phyloP scores from a whole-genome alignment of 768 basidiomycete species.

The Naganishia vishniacii region DNA sequence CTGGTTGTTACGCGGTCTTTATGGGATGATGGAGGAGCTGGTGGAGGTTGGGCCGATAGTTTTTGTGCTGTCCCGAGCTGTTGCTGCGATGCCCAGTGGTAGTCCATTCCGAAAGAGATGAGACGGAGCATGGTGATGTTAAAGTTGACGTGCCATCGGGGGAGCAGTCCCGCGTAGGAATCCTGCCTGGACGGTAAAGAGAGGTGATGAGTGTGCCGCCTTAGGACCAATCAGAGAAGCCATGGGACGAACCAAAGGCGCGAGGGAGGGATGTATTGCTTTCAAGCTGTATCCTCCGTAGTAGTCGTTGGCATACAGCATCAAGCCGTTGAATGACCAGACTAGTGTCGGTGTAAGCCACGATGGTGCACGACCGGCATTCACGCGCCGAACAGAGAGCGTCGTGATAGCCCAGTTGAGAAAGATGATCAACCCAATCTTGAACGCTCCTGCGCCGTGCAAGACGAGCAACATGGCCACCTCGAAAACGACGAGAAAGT shows the following conservation, averaged over 20 bases:
- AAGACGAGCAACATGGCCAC: conserved; percentile 61
- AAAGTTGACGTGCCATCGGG: conserved; percentile 88
- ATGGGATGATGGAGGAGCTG: conserved; percentile 36
- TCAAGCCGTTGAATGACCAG: conserved; percentile 69
- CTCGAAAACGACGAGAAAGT: conserved; percentile 31
- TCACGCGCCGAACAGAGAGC: conserved; percentile 52
- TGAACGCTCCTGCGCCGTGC: conserved; percentile 75
- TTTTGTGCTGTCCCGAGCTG: conserved; percentile 38
- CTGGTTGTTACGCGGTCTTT: conserved; percentile 59
- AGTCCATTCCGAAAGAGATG: conserved; percentile 88
- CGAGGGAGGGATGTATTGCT: conserved; percentile 56
- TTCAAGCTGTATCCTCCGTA: conserved; percentile 69
- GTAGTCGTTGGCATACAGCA: conserved; percentile 73
- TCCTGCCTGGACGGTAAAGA: conserved; percentile 44
- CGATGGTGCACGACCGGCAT: conserved; percentile 49
- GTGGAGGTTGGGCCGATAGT: neutral
- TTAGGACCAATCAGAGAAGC: conserved; percentile 10
- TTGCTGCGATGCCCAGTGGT: conserved; percentile 63
- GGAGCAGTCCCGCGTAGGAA: conserved; percentile 60
- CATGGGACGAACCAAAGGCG: conserved; percentile 54
- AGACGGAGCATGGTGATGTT: conserved; percentile 94
- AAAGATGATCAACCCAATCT: conserved; percentile 66
- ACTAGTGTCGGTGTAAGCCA: conserved; percentile 49
- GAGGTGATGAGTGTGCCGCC: neutral
- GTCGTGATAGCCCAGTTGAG: conserved; percentile 50